phyloP scores from a whole-genome alignment of 176 grass and related monocot species.

The Avena insularis region DNA sequence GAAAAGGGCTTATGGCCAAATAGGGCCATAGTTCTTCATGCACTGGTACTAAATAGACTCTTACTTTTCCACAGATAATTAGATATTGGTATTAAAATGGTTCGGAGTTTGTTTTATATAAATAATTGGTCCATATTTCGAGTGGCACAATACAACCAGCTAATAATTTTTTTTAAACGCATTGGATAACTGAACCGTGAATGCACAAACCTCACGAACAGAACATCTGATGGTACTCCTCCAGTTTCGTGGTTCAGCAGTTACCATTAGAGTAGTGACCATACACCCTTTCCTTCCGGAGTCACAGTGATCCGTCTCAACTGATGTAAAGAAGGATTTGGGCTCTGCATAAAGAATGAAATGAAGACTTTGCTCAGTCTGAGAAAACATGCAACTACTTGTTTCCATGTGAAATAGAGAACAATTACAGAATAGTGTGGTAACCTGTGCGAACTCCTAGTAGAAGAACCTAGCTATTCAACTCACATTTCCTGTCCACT shows the following conservation, averaged over 20 bases:
- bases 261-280: slow-evolving; percentile 95
- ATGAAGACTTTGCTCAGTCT: background rate
- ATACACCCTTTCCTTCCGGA: slow-evolving; percentile 97
- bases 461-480: too few relatives aligned
- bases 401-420: background rate
- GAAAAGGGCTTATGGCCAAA: background rate
- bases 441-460: slow-evolving; percentile 5
- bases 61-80: slow-evolving; percentile 19
- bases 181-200: background rate
- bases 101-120: background rate
- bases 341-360: slow-evolving; percentile 68
- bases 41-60: background rate
- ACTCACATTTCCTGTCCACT: background rate
- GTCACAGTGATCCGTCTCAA: slow-evolving; percentile 97
- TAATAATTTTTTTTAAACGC: slow-evolving; percentile 6
- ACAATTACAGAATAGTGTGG: background rate
- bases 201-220: slow-evolving; percentile 83
- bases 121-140: background rate
- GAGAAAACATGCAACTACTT: background rate
- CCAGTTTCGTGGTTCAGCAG: slow-evolving; percentile 94
- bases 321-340: slow-evolving; percentile 97
- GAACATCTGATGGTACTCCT: slow-evolving; percentile 87
- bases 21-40: background rate
- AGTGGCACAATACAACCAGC: background rate
- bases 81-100: background rate